Evolutionary conservation across 129 eudicot genomes (phyloP), one percentile per base, ranked within the genome.

Genomic region (Arctium lappa): DNA sequence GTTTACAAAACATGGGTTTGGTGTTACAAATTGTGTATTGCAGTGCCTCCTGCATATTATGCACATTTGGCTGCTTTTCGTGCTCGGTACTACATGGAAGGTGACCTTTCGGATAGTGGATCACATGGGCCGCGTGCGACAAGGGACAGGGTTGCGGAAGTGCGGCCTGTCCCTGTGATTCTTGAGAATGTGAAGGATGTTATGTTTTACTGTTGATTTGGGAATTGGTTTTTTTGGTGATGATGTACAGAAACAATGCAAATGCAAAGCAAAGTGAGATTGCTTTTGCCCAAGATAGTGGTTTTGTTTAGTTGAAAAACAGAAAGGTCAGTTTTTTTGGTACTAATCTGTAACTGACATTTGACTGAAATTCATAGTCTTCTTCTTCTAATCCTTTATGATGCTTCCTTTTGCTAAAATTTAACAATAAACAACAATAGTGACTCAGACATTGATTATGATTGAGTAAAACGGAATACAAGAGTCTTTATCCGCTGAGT

Each of bases 1-100:
- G 40, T 37, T 37, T 37, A 37, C 40, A 37, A 37, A 1, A 46
- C 15, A 44, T 44, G 50, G 48, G 56, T 46, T 46, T 46, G 40
- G 40, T 37, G 40, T 37, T 37, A 37, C 6, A 3, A 44, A 29
- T 29, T 16, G 4, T 82, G 48, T 13, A 37, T 29, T 83, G 87
- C 88, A 94, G 98, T 94, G 8, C 97, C 98, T 3, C 94, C 98
- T 2, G 98, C 97, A 2, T 94, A 92, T 44, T 94, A 94, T 68
- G 98, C 98, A 0, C 98, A 94, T 75, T 60, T 92, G 50, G 95
- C 95, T 12, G 98, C 98, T 1, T 91, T 91, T 15, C 88, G 98
- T 29, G 98, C 98, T 44, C 92, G 98, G 0, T 87, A 87, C 48
- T 95, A 93, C 29, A 48, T 90, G 30, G 99, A 91, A 33, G 88